phyloP scores from a whole-genome alignment of 305 asterid species.

The Solanum hybrid region DNA sequence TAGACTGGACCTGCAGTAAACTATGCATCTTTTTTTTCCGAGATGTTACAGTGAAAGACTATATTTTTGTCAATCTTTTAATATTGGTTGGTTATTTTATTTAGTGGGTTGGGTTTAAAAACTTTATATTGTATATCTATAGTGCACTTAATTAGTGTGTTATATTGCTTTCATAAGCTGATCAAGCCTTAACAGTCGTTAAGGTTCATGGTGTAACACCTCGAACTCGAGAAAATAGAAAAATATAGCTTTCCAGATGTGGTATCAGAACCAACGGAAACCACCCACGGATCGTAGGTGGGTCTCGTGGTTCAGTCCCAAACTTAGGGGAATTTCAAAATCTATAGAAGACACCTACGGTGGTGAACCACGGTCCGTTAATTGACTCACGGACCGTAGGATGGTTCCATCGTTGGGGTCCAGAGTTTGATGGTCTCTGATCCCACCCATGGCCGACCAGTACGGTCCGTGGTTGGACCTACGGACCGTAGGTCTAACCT shows the following conservation, averaged over 20 bases:
- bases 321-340: background rate
- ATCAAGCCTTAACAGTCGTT: background rate
- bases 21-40: background rate
- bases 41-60: background rate
- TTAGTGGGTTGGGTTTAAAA: background rate
- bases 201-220: background rate
- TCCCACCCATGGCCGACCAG: no score
- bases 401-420: background rate
- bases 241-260: no score
- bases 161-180: background rate
- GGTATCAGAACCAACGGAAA: no score
- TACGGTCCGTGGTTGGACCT: no score
- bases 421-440: background rate
- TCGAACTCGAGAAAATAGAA: no score
- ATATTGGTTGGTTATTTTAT: background rate
- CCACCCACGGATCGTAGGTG: background rate
- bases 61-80: background rate
- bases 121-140: background rate
- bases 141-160: background rate
- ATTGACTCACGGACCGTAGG: no score
- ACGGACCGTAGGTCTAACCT: no score
- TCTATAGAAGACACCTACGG: background rate
- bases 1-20: background rate
- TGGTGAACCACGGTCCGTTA: no score
- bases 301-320: background rate